These are phyloP conservation scores for Zangia roseola DNA, from an alignment of 768 basidiomycete genomes.

Conservation along the genomic window DNA sequence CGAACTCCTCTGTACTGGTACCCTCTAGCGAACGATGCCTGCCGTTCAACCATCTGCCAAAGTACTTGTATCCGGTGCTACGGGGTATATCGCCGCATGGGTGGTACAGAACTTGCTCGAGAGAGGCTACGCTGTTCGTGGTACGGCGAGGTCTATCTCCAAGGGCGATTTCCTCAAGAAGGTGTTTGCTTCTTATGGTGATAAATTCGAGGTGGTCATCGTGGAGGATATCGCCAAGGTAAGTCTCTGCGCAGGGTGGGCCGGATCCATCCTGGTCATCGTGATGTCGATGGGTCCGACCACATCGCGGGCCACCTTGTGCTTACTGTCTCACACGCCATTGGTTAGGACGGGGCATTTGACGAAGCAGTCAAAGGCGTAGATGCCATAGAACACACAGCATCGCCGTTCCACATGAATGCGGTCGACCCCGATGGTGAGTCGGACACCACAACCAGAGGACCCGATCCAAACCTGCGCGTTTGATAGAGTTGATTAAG, in stretches of 20 bases:
- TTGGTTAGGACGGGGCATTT: conserved; percentile 58
- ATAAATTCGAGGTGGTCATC: conserved; percentile 60
- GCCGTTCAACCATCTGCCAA: conserved; percentile 26
- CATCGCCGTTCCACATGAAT: conserved; percentile 56
- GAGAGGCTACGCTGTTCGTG: conserved; percentile 60
- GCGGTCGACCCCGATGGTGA: conserved; percentile 44
- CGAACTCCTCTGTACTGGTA: not conserved
- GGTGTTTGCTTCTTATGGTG: conserved; percentile 51
- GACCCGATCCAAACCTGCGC: not conserved
- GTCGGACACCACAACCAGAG: not conserved
- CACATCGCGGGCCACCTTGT: not conserved
- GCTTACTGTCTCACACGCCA: not conserved
- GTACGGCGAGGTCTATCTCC: conserved; percentile 59
- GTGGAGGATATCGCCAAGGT: conserved; percentile 69
- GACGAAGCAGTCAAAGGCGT: conserved; percentile 78
- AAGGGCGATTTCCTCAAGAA: conserved; percentile 60
- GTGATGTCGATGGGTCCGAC: no score
- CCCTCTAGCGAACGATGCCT: conserved; percentile 17
- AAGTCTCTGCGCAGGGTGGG: not conserved
- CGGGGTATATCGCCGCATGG: conserved; percentile 39
- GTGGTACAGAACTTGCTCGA: conserved; percentile 56
- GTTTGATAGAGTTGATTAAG: conserved; percentile 50
- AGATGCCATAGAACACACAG: conserved; percentile 68
- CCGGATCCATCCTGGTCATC: no score
- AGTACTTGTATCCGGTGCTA: conserved; percentile 30